phyloP scores from a whole-genome alignment of 768 basidiomycete species.

The Harrya chromipes region DNA sequence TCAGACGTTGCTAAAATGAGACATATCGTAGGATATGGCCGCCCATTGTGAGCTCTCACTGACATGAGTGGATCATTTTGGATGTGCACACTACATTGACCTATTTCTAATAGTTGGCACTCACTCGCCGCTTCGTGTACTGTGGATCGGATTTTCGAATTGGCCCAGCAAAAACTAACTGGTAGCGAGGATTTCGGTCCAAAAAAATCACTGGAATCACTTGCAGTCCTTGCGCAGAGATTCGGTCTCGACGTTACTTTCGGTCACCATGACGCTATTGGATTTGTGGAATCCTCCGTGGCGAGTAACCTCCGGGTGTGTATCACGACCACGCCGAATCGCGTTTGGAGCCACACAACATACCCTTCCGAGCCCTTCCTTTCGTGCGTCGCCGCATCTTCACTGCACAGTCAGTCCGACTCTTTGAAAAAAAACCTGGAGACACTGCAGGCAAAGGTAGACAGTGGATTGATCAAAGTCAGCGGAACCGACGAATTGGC shows the following conservation, averaged over 20 bases:
- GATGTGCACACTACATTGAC: too few species aligned
- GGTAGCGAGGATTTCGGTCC: too few species aligned
- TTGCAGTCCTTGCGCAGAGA: conserved; percentile 9
- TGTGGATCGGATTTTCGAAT: too few species aligned
- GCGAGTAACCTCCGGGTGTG: conserved; percentile 7
- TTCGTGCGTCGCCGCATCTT: conserved; percentile 1
- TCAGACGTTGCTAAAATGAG: too few species aligned
- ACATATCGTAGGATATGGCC: too few species aligned
- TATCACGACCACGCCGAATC: conserved; percentile 3
- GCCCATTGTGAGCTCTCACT: too few species aligned
- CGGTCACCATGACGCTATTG: not conserved
- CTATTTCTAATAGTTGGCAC: too few species aligned
- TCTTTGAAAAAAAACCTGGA: not conserved
- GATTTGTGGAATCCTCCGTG: not conserved
- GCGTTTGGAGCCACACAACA: conserved; percentile 1
- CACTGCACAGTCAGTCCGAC: not conserved
- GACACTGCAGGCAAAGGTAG: not conserved
- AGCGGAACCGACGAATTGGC: conserved; percentile 7
- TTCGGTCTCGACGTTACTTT: conserved; percentile 1
- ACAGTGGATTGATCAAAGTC: conserved; percentile 6
- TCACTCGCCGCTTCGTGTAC: too few species aligned
- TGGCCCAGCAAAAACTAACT: too few species aligned
- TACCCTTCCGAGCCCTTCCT: conserved; percentile 11
- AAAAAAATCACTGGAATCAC: not conserved
- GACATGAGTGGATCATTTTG: too few species aligned